phyloP scores from a whole-genome alignment of 768 basidiomycete genomes.

The Suillus bovinus region DNA sequence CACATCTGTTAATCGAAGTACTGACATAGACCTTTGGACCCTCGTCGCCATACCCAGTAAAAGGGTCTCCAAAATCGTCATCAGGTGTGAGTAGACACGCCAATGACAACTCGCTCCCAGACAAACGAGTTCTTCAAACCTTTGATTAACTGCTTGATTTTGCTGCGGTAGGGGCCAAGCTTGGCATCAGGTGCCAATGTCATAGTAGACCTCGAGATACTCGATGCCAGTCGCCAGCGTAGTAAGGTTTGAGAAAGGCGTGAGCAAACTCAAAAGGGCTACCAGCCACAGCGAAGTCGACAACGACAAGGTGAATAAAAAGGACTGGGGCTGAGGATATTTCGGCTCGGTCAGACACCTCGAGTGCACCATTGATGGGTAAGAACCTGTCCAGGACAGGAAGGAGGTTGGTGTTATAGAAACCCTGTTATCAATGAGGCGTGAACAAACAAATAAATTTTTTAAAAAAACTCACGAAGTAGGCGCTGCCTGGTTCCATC shows the following conservation, averaged over 20 bases:
- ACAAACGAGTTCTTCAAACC: background rate
- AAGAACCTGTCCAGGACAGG: background rate
- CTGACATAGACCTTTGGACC: background rate
- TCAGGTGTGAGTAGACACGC: background rate
- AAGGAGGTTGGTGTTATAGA: background rate
- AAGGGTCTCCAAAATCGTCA: background rate
- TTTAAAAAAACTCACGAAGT: slow-evolving; percentile 4
- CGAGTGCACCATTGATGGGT: background rate
- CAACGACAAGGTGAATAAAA: background rate
- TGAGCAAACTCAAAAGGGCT: background rate
- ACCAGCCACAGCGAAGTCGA: background rate
- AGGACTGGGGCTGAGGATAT: background rate
- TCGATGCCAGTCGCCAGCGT: background rate
- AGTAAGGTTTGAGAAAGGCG: background rate
- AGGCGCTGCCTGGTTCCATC: background rate
- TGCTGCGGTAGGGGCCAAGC: background rate
- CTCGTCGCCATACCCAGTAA: background rate
- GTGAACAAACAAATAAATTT: too few species aligned
- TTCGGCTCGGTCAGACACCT: background rate
- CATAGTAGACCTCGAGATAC: background rate
- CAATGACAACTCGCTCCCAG: background rate
- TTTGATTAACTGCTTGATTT: background rate
- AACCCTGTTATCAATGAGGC: background rate
- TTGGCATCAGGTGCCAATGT: background rate
- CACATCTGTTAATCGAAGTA: background rate